These are phyloP conservation scores for Colletotrichum cordylinicola DNA, from an alignment of 2,329 filamentous ascomycete genomes.

Conservation along the genomic window DNA sequence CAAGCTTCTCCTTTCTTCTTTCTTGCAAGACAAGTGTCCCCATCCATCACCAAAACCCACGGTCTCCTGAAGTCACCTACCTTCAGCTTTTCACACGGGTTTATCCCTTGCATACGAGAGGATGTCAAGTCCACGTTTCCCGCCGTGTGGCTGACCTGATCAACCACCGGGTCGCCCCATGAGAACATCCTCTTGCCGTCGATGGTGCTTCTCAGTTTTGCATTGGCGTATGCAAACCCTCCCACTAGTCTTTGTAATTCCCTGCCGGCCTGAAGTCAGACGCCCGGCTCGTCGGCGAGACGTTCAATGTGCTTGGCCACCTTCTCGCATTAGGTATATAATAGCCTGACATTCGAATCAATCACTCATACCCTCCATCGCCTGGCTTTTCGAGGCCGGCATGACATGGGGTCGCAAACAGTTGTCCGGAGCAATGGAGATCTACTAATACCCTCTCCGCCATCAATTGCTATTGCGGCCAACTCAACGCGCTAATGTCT, in stretches of 20 bases:
- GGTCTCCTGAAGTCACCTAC: neutral
- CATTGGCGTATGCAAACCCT: neutral
- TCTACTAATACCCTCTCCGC: neutral
- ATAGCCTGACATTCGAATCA: neutral
- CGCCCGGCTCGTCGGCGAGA: neutral
- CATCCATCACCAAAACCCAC: too few relatives aligned
- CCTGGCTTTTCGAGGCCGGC: neutral
- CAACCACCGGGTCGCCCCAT: neutral
- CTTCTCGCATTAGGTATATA: neutral
- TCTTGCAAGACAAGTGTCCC: neutral
- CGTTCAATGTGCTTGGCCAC: neutral
- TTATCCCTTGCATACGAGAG: neutral
- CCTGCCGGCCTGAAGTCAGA: neutral
- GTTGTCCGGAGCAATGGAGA: neutral
- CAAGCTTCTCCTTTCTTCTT: neutral
- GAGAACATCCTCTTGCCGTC: neutral
- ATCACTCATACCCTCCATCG: neutral
- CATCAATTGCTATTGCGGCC: neutral
- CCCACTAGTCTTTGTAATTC: neutral
- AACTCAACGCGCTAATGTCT: neutral
- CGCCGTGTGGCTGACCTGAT: neutral
- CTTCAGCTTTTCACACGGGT: too few relatives aligned
- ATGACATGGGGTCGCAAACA: neutral
- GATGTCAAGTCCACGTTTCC: neutral
- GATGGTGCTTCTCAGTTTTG: neutral